Conservation (phyloP, 1,284 basidiomycete genomes). For the Meira miltonrushii region DNA sequence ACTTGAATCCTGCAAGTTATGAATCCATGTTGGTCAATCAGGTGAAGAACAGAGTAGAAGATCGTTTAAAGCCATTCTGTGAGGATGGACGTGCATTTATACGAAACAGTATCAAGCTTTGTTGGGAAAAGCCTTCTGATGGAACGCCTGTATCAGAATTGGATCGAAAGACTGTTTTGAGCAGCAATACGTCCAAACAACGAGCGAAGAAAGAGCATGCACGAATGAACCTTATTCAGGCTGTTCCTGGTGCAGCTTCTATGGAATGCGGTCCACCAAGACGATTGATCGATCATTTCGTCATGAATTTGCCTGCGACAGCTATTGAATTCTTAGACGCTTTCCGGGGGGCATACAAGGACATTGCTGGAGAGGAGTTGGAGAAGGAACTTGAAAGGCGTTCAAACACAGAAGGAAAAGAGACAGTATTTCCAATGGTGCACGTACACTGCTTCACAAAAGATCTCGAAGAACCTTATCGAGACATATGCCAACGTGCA, state of each 20-base stretch:
- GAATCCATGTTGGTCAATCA: conserved; percentile 61
- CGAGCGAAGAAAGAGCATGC: conserved; percentile 8
- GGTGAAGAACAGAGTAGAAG: conserved; percentile 26
- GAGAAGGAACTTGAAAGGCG: conserved; percentile 17
- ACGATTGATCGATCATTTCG: conserved; percentile 64
- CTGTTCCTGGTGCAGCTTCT: background rate
- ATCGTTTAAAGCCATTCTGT: conserved; percentile 22
- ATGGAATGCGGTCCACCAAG: conserved; percentile 8
- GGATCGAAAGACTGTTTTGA: conserved; percentile 5
- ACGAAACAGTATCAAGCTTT: conserved; percentile 17
- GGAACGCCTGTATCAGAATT: conserved; percentile 19
- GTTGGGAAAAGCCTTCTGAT: conserved; percentile 29
- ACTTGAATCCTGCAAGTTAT: conserved; percentile 82
- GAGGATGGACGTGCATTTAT: conserved; percentile 43
- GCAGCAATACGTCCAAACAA: conserved; percentile 19
- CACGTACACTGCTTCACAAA: conserved; percentile 97
- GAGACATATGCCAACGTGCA: conserved; percentile 40
- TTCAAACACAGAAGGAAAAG: conserved; percentile 2
- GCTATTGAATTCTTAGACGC: conserved; percentile 86
- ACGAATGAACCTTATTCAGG: background rate
- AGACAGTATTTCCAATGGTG: conserved; percentile 68
- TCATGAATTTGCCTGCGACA: conserved; percentile 94
- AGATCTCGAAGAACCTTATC: conserved; percentile 55
- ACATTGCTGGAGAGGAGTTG: conserved; percentile 53
- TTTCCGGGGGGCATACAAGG: conserved; percentile 67